Percentiles rank a stretch among this genome's conserved stretches.
Conservation (phyloP, 139 green algal species). For the Chlorella sp. region DNA sequence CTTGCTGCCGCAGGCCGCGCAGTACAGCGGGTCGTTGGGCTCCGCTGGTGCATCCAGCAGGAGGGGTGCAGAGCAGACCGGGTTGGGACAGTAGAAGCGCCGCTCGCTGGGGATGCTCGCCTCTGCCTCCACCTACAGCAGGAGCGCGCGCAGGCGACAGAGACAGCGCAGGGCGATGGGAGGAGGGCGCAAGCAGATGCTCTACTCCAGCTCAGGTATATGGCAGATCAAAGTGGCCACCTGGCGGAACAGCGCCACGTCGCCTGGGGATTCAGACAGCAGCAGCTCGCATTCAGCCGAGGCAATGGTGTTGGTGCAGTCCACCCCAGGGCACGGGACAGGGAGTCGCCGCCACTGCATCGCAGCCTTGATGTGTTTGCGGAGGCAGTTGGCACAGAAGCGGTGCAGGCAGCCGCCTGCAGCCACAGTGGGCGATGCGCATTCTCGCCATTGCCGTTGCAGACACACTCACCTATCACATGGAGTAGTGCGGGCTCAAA, state of each 20-base stretch:
- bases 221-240: too few relatives aligned
- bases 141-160: neutral
- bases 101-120: conserved; percentile 16
- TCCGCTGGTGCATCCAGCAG: conserved; percentile 33
- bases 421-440: neutral
- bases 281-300: conserved; percentile 19
- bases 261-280: neutral
- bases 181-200: too few relatives aligned
- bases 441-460: neutral
- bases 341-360: conserved; percentile 37
- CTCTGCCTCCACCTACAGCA: conserved; percentile 18
- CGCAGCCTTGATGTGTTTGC: conserved; percentile 26
- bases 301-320: conserved; percentile 3
- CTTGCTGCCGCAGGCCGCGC: conserved; percentile 38
- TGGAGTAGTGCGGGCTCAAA: neutral
- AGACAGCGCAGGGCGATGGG: neutral
- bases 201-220: neutral
- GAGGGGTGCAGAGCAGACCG: conserved; percentile 14
- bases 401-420: conserved; percentile 30
- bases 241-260: conserved; percentile 11
- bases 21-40: conserved; percentile 34
- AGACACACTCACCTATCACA: neutral
- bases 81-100: conserved; percentile 36
- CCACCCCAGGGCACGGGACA: conserved; percentile 21
- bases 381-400: conserved; percentile 46